These are phyloP conservation scores for Coprinopsis strossmayeri DNA, from an alignment of 768 basidiomycete genomes.

Conservation along the genomic window DNA sequence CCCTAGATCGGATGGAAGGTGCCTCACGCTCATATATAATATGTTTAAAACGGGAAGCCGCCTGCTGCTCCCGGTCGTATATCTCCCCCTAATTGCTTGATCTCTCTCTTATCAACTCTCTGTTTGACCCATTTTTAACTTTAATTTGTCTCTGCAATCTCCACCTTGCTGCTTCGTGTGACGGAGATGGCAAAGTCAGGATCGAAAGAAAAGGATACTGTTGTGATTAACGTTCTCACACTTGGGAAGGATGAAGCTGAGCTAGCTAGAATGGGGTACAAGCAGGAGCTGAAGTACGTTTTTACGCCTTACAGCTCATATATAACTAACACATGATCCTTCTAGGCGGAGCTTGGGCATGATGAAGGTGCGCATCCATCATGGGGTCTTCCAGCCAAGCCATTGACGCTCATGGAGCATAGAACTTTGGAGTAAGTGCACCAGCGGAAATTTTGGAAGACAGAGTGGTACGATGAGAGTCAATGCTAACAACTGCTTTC, in stretches of 20 bases:
- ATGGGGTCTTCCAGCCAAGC: background rate
- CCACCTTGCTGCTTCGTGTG: too few species aligned
- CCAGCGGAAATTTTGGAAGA: too few species aligned
- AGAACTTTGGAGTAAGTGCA: slow-evolving; percentile 59
- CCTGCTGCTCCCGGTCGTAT: too few species aligned
- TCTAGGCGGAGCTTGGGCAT: slow-evolving; percentile 43
- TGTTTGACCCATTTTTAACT: too few species aligned
- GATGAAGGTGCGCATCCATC: slow-evolving; percentile 38
- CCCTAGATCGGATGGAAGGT: too few species aligned
- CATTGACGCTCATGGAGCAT: background rate
- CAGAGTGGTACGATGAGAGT: too few species aligned
- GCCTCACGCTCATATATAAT: too few species aligned
- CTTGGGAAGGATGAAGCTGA: slow-evolving; percentile 46
- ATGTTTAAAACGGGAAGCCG: too few species aligned
- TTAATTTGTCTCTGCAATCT: too few species aligned
- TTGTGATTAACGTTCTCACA: background rate
- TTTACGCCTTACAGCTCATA: background rate
- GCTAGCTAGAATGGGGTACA: slow-evolving; percentile 66
- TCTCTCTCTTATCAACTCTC: too few species aligned
- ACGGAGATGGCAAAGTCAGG: too few species aligned
- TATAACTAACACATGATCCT: background rate
- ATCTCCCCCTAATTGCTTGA: too few species aligned
- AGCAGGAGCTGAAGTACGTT: slow-evolving; percentile 58
- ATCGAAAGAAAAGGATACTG: background rate
- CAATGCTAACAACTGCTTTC: slow-evolving; percentile 3